Evolutionary conservation across 1,284 basidiomycete genomes (phyloP).

Genomic region (Apiotrichum akiyoshidainum): DNA sequence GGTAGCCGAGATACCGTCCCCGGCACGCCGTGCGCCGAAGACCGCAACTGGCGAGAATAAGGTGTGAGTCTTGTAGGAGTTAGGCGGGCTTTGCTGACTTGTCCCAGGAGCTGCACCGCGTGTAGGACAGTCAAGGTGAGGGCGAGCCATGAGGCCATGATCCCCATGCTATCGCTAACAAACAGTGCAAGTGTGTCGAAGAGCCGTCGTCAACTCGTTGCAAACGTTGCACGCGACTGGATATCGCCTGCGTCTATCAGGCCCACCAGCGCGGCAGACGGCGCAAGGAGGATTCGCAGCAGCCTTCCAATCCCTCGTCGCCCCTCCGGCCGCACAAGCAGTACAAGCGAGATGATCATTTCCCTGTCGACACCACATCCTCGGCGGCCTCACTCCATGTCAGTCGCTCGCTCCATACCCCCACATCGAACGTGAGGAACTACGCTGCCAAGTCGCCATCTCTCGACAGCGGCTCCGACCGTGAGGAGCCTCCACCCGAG

Average conservation of each 20-base stretch:
- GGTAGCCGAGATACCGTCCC: neutral
- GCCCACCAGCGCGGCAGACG: constrained; percentile 23
- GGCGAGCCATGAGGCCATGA: too few species aligned
- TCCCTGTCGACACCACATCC: too few species aligned
- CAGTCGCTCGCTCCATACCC: neutral
- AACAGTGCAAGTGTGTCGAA: constrained; percentile 24
- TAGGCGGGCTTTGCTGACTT: neutral
- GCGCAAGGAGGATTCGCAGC: constrained; percentile 11
- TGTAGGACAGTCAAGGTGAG: constrained; percentile 20
- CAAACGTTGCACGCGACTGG: constrained; percentile 20
- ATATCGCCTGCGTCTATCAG: constrained; percentile 20
- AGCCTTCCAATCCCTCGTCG: neutral
- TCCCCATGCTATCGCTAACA: neutral
- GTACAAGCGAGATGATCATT: neutral
- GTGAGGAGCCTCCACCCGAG: neutral
- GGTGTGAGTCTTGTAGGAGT: constrained; percentile 3
- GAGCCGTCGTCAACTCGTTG: constrained; percentile 13
- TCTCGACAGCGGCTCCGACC: constrained; percentile 2
- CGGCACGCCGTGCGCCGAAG: constrained; percentile 7
- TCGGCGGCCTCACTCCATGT: neutral
- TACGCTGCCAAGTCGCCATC: neutral
- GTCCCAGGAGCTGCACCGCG: constrained; percentile 18
- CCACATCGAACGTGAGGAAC: neutral
- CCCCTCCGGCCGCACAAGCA: neutral
- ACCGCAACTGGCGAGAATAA: constrained; percentile 14